Percentiles rank a stretch among this genome's conserved stretches.
Conservation (phyloP, 148 eudicot species). For the Hydrangea macrophylla region DNA sequence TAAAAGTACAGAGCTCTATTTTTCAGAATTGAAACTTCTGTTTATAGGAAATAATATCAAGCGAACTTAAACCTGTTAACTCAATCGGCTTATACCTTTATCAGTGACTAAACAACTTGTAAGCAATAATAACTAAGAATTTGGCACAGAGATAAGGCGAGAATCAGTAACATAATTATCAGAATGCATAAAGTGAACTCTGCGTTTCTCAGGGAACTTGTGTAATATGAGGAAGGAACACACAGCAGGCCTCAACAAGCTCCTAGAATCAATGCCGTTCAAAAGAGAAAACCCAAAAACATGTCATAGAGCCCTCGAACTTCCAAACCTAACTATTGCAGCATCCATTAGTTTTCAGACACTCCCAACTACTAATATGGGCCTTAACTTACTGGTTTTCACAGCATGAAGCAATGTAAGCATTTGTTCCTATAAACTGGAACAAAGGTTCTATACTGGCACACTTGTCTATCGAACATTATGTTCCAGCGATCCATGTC, state of each 20-base stretch:
- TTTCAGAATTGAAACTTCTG: neutral
- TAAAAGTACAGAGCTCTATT: neutral
- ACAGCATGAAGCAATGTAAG: no score
- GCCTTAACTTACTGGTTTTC: no score
- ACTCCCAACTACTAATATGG: no score
- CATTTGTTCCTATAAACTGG: no score
- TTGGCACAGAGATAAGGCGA: neutral
- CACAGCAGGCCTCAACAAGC: neutral
- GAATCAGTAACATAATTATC: neutral
- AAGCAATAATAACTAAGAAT: neutral
- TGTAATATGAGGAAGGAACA: neutral
- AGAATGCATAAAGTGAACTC: neutral
- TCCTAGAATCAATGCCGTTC: no score
- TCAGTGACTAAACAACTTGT: neutral
- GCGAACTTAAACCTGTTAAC: neutral
- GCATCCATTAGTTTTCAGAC: no score
- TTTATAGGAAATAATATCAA: neutral
- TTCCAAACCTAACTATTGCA: no score
- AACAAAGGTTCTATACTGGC: no score
- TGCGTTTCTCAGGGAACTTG: neutral
- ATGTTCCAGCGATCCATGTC: no score
- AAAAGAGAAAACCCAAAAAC: no score
- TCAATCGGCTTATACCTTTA: neutral
- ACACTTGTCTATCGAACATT: no score
- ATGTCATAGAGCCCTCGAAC: no score